phyloP scores from a whole-genome alignment of 352 stramenopile genomes.

The Globisporangium recalcitrans region DNA sequence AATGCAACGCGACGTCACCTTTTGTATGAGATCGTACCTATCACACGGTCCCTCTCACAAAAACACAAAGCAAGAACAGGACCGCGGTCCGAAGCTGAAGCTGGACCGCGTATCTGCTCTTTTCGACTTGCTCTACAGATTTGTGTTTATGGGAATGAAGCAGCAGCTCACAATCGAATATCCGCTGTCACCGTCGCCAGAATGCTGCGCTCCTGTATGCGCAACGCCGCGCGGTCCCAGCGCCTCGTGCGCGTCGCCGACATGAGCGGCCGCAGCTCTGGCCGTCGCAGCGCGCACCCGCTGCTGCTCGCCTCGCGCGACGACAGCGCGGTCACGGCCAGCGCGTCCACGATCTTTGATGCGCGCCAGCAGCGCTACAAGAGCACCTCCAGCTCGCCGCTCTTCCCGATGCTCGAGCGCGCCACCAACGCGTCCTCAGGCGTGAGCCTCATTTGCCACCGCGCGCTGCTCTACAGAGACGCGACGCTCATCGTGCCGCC shows the following conservation, averaged over 20 bases:
- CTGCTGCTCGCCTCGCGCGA: constrained; percentile 16
- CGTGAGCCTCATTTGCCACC: constrained; percentile 6
- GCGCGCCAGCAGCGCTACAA: constrained; percentile 12
- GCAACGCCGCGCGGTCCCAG: constrained; percentile 32
- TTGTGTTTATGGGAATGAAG: too few species aligned
- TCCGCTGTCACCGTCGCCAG: background rate
- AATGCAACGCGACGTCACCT: too few species aligned
- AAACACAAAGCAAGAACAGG: too few species aligned
- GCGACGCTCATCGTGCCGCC: constrained; percentile 22
- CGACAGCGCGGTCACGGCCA: constrained; percentile 22
- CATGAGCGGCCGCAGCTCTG: background rate
- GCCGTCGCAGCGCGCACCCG: constrained; percentile 5
- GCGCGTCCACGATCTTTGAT: constrained; percentile 14
- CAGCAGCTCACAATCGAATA: constrained; percentile 9
- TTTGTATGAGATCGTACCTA: too few species aligned
- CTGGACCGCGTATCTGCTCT: too few species aligned
- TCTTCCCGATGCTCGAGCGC: constrained; percentile 7
- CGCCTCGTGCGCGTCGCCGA: constrained; percentile 23
- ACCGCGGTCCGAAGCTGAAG: too few species aligned
- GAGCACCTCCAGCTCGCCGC: background rate
- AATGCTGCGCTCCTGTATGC: constrained; percentile 45
- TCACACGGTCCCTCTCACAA: too few species aligned
- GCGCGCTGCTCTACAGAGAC: constrained; percentile 17
- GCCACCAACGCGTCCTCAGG: background rate
- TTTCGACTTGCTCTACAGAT: too few species aligned